phyloP scores from a whole-genome alignment of 2,329 filamentous ascomycete genomes.

The Fusarium sp. region DNA sequence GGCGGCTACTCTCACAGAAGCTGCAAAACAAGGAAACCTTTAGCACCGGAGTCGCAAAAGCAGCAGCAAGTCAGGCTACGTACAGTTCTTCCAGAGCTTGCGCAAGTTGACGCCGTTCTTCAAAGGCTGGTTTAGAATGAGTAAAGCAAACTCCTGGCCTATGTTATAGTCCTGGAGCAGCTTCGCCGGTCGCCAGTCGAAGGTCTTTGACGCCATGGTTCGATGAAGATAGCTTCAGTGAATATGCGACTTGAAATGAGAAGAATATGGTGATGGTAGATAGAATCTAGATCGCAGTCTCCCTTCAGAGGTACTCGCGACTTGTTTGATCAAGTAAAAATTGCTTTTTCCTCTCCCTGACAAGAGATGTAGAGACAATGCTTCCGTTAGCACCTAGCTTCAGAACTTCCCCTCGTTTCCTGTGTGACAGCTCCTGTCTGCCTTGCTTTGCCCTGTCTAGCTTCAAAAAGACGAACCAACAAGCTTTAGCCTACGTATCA shows the following conservation, averaged over 20 bases:
- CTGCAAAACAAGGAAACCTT: slow-evolving; percentile 54
- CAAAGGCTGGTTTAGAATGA: slow-evolving; percentile 67
- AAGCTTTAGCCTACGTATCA: slow-evolving; percentile 27
- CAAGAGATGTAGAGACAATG: slow-evolving; percentile 17
- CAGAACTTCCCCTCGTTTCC: slow-evolving; percentile 35
- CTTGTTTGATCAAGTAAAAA: neutral
- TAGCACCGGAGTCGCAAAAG: slow-evolving; percentile 26
- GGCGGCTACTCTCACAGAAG: slow-evolving; percentile 79
- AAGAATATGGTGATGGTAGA: neutral
- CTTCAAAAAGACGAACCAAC: slow-evolving; percentile 7
- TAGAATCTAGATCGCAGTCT: neutral
- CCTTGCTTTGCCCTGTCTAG: neutral
- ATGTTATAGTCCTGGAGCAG: slow-evolving; percentile 52
- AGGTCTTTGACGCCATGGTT: slow-evolving; percentile 45
- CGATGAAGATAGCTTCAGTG: neutral
- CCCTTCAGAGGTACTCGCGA: slow-evolving; percentile 1
- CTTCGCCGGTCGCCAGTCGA: slow-evolving; percentile 58
- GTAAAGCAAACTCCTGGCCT: slow-evolving; percentile 57
- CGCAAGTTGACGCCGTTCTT: slow-evolving; percentile 61
- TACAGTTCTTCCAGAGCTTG: slow-evolving; percentile 64
- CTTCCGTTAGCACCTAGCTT: slow-evolving; percentile 11
- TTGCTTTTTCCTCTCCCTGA: slow-evolving; percentile 18
- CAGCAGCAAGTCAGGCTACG: slow-evolving; percentile 34
- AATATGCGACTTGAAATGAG: slow-evolving; percentile 4
- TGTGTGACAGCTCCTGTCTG: slow-evolving; percentile 31